Conservation (phyloP, 1,284 basidiomycete genomes). For the Athelia sp. region DNA sequence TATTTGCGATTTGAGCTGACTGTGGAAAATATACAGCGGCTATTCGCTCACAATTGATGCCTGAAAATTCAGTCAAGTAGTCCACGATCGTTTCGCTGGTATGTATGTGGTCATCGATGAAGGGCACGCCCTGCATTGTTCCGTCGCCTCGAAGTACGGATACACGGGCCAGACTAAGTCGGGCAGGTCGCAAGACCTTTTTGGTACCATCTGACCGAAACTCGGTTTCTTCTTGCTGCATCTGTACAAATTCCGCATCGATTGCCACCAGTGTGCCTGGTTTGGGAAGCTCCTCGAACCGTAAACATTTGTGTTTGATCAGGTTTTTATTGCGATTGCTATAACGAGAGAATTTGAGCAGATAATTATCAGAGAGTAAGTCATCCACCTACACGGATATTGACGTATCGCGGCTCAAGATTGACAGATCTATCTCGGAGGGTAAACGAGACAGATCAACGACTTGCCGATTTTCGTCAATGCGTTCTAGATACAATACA, state of each 20-base stretch:
- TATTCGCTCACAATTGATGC: constrained; percentile 74
- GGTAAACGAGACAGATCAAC: constrained; percentile 71
- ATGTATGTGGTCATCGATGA: constrained; percentile 98
- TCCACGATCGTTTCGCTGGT: constrained; percentile 94
- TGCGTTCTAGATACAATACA: constrained; percentile 82
- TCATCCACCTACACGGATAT: constrained; percentile 66
- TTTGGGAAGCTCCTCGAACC: constrained; percentile 74
- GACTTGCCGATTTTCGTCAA: constrained; percentile 42
- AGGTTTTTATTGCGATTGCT: constrained; percentile 72
- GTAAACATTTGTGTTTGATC: constrained; percentile 77
- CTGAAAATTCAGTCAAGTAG: constrained; percentile 95
- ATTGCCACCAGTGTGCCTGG: constrained; percentile 90
- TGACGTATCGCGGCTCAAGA: constrained; percentile 83
- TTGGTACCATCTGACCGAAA: constrained; percentile 93
- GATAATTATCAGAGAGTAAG: background rate
- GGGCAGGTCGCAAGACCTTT: constrained; percentile 86
- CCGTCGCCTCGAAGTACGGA: constrained; percentile 91
- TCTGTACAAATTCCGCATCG: constrained; percentile 96
- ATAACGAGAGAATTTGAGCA: constrained; percentile 4
- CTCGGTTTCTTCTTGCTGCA: constrained; percentile 97
- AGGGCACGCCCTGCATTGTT: constrained; percentile 74
- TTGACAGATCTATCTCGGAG: constrained; percentile 63
- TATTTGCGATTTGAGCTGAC: constrained; percentile 23
- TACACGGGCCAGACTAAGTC: constrained; percentile 90
- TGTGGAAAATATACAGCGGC: background rate